phyloP scores from a whole-genome alignment of 176 grass and related monocot genomes.

The Eleusine coracana region DNA sequence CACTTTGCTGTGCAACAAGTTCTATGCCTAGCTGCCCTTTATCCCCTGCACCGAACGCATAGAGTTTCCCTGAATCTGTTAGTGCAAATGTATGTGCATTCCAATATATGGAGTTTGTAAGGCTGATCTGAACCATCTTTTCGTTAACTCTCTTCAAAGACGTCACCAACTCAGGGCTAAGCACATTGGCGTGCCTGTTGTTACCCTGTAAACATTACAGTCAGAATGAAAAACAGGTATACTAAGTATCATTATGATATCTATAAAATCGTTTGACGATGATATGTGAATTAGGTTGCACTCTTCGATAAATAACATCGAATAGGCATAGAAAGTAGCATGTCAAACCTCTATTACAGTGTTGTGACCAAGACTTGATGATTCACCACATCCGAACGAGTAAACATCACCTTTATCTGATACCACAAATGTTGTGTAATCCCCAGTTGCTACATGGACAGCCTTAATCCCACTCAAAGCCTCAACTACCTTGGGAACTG shows the following conservation, averaged over 20 bases:
- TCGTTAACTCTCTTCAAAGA: slow-evolving; percentile 82
- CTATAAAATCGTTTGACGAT: not conserved
- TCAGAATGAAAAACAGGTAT: not conserved
- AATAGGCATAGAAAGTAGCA: slow-evolving; percentile 1
- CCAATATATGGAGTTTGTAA: slow-evolving; percentile 89
- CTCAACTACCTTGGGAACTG: slow-evolving; percentile 81
- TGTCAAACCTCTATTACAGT: slow-evolving; percentile 58
- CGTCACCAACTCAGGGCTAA: slow-evolving; percentile 78
- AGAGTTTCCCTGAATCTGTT: slow-evolving; percentile 76
- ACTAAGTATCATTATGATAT: not conserved
- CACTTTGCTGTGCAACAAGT: slow-evolving; percentile 71
- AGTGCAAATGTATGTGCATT: slow-evolving; percentile 95
- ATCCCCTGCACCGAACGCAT: slow-evolving; percentile 79
- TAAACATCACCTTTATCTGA: slow-evolving; percentile 80
- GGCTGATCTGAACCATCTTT: slow-evolving; percentile 76
- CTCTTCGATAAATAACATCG: not conserved
- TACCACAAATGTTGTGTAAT: slow-evolving; percentile 93
- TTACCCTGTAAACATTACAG: slow-evolving; percentile 67
- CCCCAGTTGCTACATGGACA: slow-evolving; percentile 78
- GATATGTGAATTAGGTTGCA: not conserved
- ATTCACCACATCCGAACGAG: slow-evolving; percentile 89
- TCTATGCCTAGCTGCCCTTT: slow-evolving; percentile 85
- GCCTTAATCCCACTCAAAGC: slow-evolving; percentile 67
- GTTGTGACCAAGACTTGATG: slow-evolving; percentile 83
- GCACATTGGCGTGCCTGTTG: slow-evolving; percentile 65